Base-by-base conservation (phyloP, 352 stramenopile genomes). In the Globisporangium camurandrum region DNA sequence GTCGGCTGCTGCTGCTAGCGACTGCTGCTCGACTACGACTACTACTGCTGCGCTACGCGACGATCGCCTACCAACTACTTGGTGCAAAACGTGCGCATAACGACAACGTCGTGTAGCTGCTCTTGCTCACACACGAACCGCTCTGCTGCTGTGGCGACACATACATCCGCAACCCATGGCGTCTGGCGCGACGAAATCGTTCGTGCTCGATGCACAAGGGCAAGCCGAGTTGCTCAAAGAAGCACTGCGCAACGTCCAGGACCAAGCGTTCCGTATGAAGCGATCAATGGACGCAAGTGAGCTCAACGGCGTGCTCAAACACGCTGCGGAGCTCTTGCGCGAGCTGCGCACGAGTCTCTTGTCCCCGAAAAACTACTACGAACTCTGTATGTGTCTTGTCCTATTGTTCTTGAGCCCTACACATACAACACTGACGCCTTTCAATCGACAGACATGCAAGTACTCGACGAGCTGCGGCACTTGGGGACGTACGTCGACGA, bases 331-430 rank as follows among this genome's bases (percentile, higher is more conserved):
- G 28, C 65, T 96, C 58, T 68, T 96, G 44, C 69, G 76, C 22
- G 86, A 96, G 62, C 62, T 96, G 56, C 80, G 83, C 51, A 93
- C 81, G 47, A 86, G 71, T 45, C 62, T 88, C 31, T 69, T 99
- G n/a, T 97, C 88, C 23, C 97, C 97, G 20, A 98, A 98, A 63
- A 97, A 98, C 62, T 99, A 99, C 75, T 99, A 99, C 70, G 93
- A 99, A 66, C 79, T 99, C 31, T 98, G 98, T 91, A 96, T 93
- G 78, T 56, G 28, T 14, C 14, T 17, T n/a, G 14, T n/a, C n/a
- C n/a, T n/a, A n/a, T n/a, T n/a, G n/a, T n/a, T n/a, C 47, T 20
- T 31, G 8, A 27, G 20, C 12, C 24, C 16, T 34, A 20, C 23
- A 20, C 30, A 38, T 14, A 26, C 7, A 6, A 23, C 33, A 39